Evolutionary conservation across 176 grass and related monocot species (phyloP).

Genomic region (Triticum turgidum): DNA sequence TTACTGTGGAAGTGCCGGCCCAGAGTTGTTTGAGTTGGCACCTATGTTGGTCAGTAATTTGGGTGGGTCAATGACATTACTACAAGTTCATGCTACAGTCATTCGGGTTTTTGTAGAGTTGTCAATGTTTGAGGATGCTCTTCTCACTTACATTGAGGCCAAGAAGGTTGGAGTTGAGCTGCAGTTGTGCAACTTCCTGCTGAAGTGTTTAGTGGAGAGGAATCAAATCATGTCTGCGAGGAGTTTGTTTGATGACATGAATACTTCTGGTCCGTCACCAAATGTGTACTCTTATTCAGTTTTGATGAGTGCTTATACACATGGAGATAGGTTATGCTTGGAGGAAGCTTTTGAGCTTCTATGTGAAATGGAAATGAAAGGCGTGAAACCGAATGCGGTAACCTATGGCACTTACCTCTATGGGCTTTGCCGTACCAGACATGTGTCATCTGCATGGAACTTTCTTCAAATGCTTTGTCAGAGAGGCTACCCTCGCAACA

Average conservation of each 20-base stretch:
- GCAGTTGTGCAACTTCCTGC: constrained; percentile 65
- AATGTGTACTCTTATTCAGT: constrained; percentile 68
- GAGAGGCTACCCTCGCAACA: constrained; percentile 47
- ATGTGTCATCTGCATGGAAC: constrained; percentile 41
- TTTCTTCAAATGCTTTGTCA: constrained; percentile 49
- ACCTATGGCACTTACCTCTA: constrained; percentile 64
- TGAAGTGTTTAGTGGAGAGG: constrained; percentile 51
- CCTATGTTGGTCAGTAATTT: constrained; percentile 40
- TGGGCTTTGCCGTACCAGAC: constrained; percentile 46
- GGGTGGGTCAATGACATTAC: constrained; percentile 43
- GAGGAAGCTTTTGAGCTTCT: constrained; percentile 58
- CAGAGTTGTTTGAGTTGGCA: constrained; percentile 48
- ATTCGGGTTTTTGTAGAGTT: constrained; percentile 47
- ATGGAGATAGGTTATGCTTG: constrained; percentile 46
- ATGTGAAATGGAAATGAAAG: constrained; percentile 48
- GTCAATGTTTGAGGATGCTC: constrained; percentile 53
- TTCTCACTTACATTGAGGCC: constrained; percentile 45
- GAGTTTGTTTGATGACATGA: constrained; percentile 73
- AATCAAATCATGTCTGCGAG: constrained; percentile 41
- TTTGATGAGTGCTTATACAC: constrained; percentile 60
- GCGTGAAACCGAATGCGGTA: constrained; percentile 47
- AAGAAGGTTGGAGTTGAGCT: constrained; percentile 55
- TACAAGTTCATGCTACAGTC: constrained; percentile 50
- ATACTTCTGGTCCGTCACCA: constrained; percentile 43
- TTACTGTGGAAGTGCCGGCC: constrained; percentile 49